Conservation (phyloP, 2,329 filamentous ascomycete species). For the Calonectria multiphialidica region DNA sequence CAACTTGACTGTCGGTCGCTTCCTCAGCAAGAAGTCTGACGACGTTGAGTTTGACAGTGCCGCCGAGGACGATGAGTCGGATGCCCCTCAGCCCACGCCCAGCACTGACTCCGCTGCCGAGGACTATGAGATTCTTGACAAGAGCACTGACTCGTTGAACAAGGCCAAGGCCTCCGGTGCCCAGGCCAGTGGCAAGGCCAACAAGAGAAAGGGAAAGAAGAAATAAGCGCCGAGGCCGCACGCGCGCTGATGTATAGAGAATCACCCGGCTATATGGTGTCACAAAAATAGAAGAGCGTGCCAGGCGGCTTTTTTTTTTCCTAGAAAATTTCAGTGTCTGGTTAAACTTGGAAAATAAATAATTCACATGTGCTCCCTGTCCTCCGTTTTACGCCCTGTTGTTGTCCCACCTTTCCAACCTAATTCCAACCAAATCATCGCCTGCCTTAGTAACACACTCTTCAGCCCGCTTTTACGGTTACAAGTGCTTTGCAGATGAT, state of each 20-base stretch:
- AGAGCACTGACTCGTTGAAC: constrained; percentile 67
- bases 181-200: constrained; percentile 59
- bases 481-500: neutral
- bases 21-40: constrained; percentile 56
- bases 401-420: neutral
- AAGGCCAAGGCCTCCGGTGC: constrained; percentile 64
- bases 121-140: constrained; percentile 74
- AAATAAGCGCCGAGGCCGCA: constrained; percentile 50
- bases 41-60: constrained; percentile 53
- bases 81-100: constrained; percentile 63
- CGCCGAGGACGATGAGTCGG: constrained; percentile 59
- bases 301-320: neutral
- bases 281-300: neutral
- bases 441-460: too few species aligned
- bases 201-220: constrained; percentile 68
- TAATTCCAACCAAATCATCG: neutral
- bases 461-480: neutral
- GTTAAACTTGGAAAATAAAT: neutral
- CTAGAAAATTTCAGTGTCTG: neutral
- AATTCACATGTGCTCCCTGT: neutral
- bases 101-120: constrained; percentile 70
- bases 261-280: neutral
- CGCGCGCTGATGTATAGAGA: constrained; percentile 27
- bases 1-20: constrained; percentile 64
- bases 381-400: neutral